A percentile compares a stretch with the other conserved stretches of the same genome.
Evolutionary conservation across 1,139 yeast genomes (phyloP).

Genomic region (Nakaseomyces uthaithaninus): DNA sequence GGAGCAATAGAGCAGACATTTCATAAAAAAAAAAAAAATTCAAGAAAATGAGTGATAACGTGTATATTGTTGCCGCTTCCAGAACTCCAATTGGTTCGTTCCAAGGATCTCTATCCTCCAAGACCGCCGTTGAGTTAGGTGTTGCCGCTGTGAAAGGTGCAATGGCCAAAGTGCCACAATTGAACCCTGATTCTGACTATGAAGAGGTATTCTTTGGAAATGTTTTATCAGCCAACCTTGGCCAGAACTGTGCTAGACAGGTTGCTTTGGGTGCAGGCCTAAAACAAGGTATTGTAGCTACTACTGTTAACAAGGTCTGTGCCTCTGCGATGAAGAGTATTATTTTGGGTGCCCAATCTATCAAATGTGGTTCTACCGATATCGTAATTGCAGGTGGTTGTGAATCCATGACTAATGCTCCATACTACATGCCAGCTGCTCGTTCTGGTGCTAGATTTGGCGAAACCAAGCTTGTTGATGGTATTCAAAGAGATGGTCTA

Average conservation of each 20-base stretch:
- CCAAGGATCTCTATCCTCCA: conserved; percentile 72
- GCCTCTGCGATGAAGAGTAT: conserved; percentile 93
- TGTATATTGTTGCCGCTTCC: conserved; percentile 81
- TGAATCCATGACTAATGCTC: conserved; percentile 94
- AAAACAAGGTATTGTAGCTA: conserved; percentile 66
- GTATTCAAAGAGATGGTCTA: conserved; percentile 84
- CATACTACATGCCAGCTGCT: conserved; percentile 82
- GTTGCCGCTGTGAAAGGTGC: conserved; percentile 88
- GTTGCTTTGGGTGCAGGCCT: conserved; percentile 89
- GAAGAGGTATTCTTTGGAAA: conserved; percentile 92
- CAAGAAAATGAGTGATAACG: conserved; percentile 37
- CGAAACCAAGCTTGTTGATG: conserved; percentile 69
- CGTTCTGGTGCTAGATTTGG: conserved; percentile 89
- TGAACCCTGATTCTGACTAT: conserved; percentile 60
- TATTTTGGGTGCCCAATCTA: conserved; percentile 84
- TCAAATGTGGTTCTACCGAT: conserved; percentile 82
- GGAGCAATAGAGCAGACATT: background rate
- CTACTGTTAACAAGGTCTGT: conserved; percentile 93
- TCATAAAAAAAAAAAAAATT: background rate
- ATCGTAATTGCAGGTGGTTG: conserved; percentile 96
- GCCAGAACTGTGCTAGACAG: conserved; percentile 98
- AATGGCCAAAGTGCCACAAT: conserved; percentile 69
- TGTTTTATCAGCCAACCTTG: conserved; percentile 86
- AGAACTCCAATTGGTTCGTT: conserved; percentile 96
- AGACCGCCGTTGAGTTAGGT: conserved; percentile 78